Base-by-base conservation (phyloP, 257 asterid species). In the Schizonepeta tenuifolia region DNA sequence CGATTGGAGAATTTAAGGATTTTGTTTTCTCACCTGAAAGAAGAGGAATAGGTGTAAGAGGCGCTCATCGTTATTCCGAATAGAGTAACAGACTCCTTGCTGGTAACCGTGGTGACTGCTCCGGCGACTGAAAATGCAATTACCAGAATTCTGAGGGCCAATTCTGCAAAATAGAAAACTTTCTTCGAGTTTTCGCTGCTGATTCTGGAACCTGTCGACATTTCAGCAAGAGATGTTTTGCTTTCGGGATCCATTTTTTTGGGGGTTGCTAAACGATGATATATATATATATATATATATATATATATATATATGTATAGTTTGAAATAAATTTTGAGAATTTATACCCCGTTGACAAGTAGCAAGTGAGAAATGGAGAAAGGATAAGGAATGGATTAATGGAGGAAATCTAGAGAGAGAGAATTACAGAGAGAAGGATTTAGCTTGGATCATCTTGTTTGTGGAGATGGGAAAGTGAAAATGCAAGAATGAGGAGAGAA, bases 31-130 rank as follows among this genome's bases (percentile, higher is more conserved):
- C 4, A 50, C 88, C 75, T 65, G 78, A 81, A 71, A 67, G 88
- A 50, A 28, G 86, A 20, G 5, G 84, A 79, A 59, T 70, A 43
- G 67, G 63, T 74, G 76, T 81, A 84, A 38, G 75, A 44, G 57
- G 86, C 88, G 12, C 33, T 54, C 74, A 84, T 68, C 8, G 40
- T 51, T 2, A 81, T 71, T 43, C 86, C 83, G 50, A 74, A 84
- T 2, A 79, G 3, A 1, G 56, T 31, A 0, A 79, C 78, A 1
- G 76, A 6, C 75, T 81, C 78, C 9, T 58, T 10, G 56, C 79
- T 79, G 71, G 73, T 73, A 51, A 68, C 5, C 72, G 54, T 69
- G 26, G 61, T 65, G 28, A 78, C 18, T 2, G 82, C 81, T 10
- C 78, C 88, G 4, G 82, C 73, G 1, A 78, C 21, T 0, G 86